These are phyloP conservation scores for Harringtonia lauricola DNA, from an alignment of 2,329 filamentous ascomycete genomes.

Conservation along the genomic window DNA sequence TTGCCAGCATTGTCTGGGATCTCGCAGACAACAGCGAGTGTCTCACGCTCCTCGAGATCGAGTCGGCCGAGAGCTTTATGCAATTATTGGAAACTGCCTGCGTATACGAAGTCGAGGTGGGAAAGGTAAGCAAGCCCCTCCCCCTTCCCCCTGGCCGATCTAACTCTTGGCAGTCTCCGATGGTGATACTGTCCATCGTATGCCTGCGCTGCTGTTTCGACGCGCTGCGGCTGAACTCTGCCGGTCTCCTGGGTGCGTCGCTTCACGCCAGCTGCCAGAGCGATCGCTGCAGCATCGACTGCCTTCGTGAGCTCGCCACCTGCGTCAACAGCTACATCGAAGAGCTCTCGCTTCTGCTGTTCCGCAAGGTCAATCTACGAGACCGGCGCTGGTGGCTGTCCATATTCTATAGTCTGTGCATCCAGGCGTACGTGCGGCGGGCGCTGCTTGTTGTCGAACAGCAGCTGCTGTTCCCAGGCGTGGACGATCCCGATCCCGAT, in stretches of 20 bases:
- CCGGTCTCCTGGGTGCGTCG: slow-evolving; percentile 12
- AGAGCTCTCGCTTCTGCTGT: slow-evolving; percentile 19
- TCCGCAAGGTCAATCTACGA: slow-evolving; percentile 21
- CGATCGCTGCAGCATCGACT: slow-evolving; percentile 17
- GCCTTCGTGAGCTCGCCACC: slow-evolving; percentile 15
- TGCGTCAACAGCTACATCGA: slow-evolving; percentile 17
- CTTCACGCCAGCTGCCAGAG: slow-evolving; percentile 15
- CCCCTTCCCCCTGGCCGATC: background rate
- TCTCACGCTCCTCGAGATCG: slow-evolving; percentile 16
- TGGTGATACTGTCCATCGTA: slow-evolving; percentile 18
- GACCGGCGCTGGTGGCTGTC: slow-evolving; percentile 21
- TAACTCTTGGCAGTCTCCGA: slow-evolving; percentile 11
- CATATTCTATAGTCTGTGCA: slow-evolving; percentile 20
- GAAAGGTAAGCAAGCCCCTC: slow-evolving; percentile 10
- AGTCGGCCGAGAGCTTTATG: slow-evolving; percentile 17
- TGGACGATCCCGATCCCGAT: slow-evolving; percentile 18
- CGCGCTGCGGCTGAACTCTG: slow-evolving; percentile 15
- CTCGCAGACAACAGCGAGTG: slow-evolving; percentile 17
- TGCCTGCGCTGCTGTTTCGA: slow-evolving; percentile 19
- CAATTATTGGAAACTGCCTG: slow-evolving; percentile 17
- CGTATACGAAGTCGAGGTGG: slow-evolving; percentile 18
- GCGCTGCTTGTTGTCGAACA: slow-evolving; percentile 18
- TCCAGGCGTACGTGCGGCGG: slow-evolving; percentile 20
- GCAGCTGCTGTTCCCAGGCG: slow-evolving; percentile 14
- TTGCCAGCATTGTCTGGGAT: slow-evolving; percentile 19